Evolutionary conservation across 768 basidiomycete genomes (phyloP).

Genomic region (Scleroderma bovista): DNA sequence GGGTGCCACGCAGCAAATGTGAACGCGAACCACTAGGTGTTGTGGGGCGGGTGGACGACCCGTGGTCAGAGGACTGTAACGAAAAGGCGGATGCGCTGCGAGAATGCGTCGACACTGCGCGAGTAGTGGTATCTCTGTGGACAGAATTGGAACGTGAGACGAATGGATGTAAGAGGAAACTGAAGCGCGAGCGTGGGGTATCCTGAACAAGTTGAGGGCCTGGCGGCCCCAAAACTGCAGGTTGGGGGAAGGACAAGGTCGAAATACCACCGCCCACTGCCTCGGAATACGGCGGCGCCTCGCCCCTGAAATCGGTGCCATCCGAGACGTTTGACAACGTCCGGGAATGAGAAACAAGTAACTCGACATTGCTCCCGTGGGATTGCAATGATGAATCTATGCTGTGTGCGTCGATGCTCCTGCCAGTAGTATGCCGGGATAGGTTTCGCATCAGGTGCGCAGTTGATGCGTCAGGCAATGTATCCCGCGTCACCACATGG

Average conservation of each 20-base stretch:
- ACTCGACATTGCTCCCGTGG: slow-evolving; percentile 16
- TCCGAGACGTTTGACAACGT: slow-evolving; percentile 3
- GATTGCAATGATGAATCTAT: slow-evolving; percentile 11
- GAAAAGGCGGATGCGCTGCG: slow-evolving; percentile 18
- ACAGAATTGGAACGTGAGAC: slow-evolving; percentile 24
- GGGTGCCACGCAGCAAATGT: slow-evolving; percentile 31
- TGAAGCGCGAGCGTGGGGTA: slow-evolving; percentile 39
- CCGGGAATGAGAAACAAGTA: slow-evolving; percentile 15
- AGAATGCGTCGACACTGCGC: slow-evolving; percentile 8
- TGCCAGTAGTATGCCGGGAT: neutral
- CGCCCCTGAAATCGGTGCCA: slow-evolving; percentile 44
- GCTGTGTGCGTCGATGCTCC: slow-evolving; percentile 16
- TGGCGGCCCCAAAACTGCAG: neutral
- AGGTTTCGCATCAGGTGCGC: slow-evolving; percentile 14
- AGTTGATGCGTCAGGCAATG: slow-evolving; percentile 15
- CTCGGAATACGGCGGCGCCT: slow-evolving; percentile 67
- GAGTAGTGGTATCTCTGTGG: slow-evolving; percentile 7
- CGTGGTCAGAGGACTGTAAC: slow-evolving; percentile 17
- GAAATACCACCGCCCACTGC: slow-evolving; percentile 22
- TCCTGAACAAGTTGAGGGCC: neutral
- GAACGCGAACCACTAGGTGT: slow-evolving; percentile 35
- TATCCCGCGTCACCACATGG: slow-evolving; percentile 21
- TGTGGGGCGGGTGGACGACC: slow-evolving; percentile 27
- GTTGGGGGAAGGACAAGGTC: slow-evolving; percentile 8
- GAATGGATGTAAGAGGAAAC: slow-evolving; percentile 40